Evolutionary conservation across 148 eudicot genomes (phyloP).

Genomic region (Chenopodium berlandieri): DNA sequence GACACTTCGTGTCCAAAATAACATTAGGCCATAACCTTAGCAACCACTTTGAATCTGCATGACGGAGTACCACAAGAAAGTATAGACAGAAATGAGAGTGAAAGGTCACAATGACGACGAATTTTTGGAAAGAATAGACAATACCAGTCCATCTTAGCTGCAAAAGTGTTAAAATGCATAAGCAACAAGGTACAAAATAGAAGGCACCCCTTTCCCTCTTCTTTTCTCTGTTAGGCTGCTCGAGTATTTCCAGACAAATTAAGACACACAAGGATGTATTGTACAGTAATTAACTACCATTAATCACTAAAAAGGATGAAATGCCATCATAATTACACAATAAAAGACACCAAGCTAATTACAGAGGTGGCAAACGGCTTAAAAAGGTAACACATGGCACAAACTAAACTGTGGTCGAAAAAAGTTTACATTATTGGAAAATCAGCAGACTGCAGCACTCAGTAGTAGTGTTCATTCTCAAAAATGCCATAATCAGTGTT

Average conservation of each 20-base stretch:
- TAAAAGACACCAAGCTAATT: neutral
- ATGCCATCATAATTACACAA: conserved; percentile 16
- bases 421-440: neutral
- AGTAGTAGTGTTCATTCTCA: conserved; percentile 43
- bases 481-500: conserved; percentile 30
- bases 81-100: too few relatives aligned
- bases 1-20: too few relatives aligned
- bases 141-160: neutral
- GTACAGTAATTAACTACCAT: conserved; percentile 16
- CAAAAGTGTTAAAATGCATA: neutral
- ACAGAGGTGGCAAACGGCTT: neutral
- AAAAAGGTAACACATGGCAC: neutral
- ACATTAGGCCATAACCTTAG: too few relatives aligned
- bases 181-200: neutral
- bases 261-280: neutral
- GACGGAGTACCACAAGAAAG: too few relatives aligned
- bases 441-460: conserved; percentile 15
- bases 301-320: neutral
- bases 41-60: too few relatives aligned
- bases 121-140: too few relatives aligned
- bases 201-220: neutral
- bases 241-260: neutral
- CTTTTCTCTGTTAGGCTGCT: conserved; percentile 14
- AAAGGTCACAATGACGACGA: too few relatives aligned
- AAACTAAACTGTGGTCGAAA: neutral